These are phyloP conservation scores for Kregervanrija fluxuum DNA, from an alignment of 805 yeast genomes.

Conservation along the genomic window DNA sequence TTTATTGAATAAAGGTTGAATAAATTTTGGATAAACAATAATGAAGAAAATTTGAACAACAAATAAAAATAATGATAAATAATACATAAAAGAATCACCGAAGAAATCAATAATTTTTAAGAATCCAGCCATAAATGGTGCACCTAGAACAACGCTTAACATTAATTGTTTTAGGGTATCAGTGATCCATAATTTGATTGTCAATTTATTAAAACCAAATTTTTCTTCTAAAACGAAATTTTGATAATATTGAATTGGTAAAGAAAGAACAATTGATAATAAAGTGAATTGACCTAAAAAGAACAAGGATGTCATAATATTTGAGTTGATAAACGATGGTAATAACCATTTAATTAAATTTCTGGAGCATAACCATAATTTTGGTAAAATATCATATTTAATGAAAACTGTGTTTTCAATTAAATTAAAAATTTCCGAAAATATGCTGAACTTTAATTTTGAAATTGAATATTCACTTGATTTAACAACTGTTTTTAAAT, in stretches of 20 bases:
- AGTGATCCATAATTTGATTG: slow-evolving; percentile 59
- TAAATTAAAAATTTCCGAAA: slow-evolving; percentile 44
- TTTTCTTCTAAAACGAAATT: slow-evolving; percentile 87
- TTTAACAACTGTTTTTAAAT: slow-evolving; percentile 65
- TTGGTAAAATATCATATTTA: slow-evolving; percentile 57
- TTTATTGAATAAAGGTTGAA: slow-evolving; percentile 90
- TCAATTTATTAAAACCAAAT: slow-evolving; percentile 88
- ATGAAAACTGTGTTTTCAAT: slow-evolving; percentile 51
- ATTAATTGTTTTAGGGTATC: slow-evolving; percentile 60
- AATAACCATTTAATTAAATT: slow-evolving; percentile 13
- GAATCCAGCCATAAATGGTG: slow-evolving; percentile 67
- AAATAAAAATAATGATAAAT: slow-evolving; percentile 66
- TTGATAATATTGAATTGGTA: slow-evolving; percentile 69
- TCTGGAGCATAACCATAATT: slow-evolving; percentile 48
- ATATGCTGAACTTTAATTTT: slow-evolving; percentile 61
- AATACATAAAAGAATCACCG: slow-evolving; percentile 76
- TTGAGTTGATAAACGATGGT: too few relatives aligned
- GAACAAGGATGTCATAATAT: slow-evolving; percentile 29
- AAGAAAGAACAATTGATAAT: slow-evolving; percentile 43
- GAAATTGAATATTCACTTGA: slow-evolving; percentile 76
- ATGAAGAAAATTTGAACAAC: slow-evolving; percentile 65
- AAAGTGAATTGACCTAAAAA: slow-evolving; percentile 47
- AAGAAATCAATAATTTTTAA: slow-evolving; percentile 74
- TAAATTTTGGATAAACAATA: slow-evolving; percentile 75
- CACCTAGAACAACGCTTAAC: slow-evolving; percentile 53